Evolutionary conservation across 169 alveolate species (phyloP), one percentile per base, ranked within the genome.

Genomic region (Blepharisma undulans): DNA sequence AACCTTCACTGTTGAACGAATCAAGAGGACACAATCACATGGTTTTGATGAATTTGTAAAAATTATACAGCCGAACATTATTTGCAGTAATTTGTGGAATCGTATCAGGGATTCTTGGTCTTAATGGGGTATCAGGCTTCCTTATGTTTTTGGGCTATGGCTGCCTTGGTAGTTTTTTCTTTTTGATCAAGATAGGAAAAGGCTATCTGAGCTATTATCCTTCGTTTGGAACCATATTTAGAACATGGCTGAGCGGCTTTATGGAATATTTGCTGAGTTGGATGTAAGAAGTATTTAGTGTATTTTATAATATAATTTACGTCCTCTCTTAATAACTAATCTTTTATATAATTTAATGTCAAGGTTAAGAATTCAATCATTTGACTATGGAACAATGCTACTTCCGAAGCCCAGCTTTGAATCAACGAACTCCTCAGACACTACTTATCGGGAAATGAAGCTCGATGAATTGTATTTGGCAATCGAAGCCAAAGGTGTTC

Each of bases 261-360:
- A 82, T 82, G 89, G 89, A 82, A 30, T 82, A 82, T 7, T 4
- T 82, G 10, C 29, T 82, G 74, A 48, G 34, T n/a, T 82, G 89
- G 89, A 82, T 82, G 89, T 82, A 82, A 82, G 30, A 48, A 25
- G 22, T 82, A 82, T 30, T 32, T 82, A 82, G 89, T 3, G 60
- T 82, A 1, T 21, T 60, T 21, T 82, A 82, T 72, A 82, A 82
- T 30, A 82, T 82, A 25, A 82, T 82, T 22, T 82, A 82, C 60
- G 77, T 82, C 34, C 89, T 82, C 27, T 21, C 89, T 60, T 82
- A 82, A 33, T 74, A 48, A 48, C 66, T 48, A 48, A 5, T 5
- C 66, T 10, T 48, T 48, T 10, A 10, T 48, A 48, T 48, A 48
- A 48, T 48, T 48, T 48, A 48, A 48, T 48, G 66, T 48, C 66